Base-by-base conservation (phyloP, 345 rosid genomes). In the Pseudoturritis turrita region DNA sequence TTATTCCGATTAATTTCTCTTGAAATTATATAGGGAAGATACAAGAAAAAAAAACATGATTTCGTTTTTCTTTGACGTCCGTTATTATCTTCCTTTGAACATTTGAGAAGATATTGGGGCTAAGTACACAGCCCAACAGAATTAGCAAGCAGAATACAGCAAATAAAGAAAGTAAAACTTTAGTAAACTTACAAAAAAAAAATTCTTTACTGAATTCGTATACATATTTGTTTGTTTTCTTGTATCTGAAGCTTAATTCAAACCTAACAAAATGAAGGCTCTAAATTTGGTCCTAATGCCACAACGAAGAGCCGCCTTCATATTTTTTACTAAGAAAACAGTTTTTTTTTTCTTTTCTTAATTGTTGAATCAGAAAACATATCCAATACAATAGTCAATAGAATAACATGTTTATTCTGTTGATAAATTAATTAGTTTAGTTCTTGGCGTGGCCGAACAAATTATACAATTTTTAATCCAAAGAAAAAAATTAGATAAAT, bases 301-400 rank as follows among this genome's bases (percentile, higher is more conserved):
- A 33, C 35, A 31, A 22, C 53, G 78, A 68, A 75, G 70, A 68
- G 78, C 39, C 74, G 22, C 31, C 58, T 52, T 68, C 28, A 15
- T 12, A 33, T 41, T 51, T n/a, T 59, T 17, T 57, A 60, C 52
- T 37, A 13, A 2, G 3, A 11, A 35, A 65, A 14, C 7, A 0
- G 2, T 6, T 5, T 63, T 41, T 2, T 0, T 7, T 41, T 43
- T n/a, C n/a, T n/a, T 3, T 64, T 15, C 23, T n/a, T 62, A 25
- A 65, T 19, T 62, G 54, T 13, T 72, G n/a, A 40, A 51, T 25
- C 51, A 18, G 14, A 59, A 47, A 41, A 52, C 17, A 33, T 33
- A 23, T 62, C 10, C 2, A 53, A 53, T 62, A 54, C 40, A 15
- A 72, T 53, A 44, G 40, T 54, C 70, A 63, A 35, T 23, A 58